These are phyloP conservation scores for Phytopythium kandeliae DNA, from an alignment of 352 stramenopile species.

Conservation along the genomic window DNA sequence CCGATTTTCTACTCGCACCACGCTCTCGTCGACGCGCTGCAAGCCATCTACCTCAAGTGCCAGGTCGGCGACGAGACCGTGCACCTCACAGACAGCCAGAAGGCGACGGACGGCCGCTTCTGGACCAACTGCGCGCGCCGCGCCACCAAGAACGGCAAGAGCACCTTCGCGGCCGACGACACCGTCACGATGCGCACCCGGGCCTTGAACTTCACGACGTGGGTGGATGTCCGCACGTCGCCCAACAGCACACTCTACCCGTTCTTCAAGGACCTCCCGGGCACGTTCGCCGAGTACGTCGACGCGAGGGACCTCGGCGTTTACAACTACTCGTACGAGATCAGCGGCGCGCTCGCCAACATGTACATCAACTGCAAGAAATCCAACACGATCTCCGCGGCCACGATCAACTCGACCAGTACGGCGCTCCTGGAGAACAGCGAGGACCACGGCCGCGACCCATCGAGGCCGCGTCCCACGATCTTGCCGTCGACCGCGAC, in stretches of 20 bases:
- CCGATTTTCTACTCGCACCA: slow-evolving; percentile 57
- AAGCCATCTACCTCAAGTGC: slow-evolving; percentile 56
- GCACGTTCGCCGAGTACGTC: slow-evolving; percentile 31
- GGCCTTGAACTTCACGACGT: slow-evolving; percentile 13
- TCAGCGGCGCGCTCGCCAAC: slow-evolving; percentile 34
- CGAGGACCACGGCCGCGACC: background rate
- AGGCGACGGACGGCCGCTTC: slow-evolving; percentile 25
- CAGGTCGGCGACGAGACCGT: slow-evolving; percentile 23
- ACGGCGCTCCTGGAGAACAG: background rate
- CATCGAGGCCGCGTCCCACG: slow-evolving; percentile 4
- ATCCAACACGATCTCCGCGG: slow-evolving; percentile 20
- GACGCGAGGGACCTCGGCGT: slow-evolving; percentile 41
- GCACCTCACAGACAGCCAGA: slow-evolving; percentile 15
- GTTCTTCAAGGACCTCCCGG: slow-evolving; percentile 61
- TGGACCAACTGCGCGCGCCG: slow-evolving; percentile 24
- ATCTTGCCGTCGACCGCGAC: slow-evolving; percentile 13
- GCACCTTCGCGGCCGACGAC: slow-evolving; percentile 15
- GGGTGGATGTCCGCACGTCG: slow-evolving; percentile 28
- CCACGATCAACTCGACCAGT: slow-evolving; percentile 7
- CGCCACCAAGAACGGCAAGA: slow-evolving; percentile 1
- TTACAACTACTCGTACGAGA: slow-evolving; percentile 60
- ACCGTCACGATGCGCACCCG: slow-evolving; percentile 20
- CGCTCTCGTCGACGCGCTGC: slow-evolving; percentile 33
- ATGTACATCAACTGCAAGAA: slow-evolving; percentile 44
- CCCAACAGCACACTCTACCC: slow-evolving; percentile 39